Evolutionary conservation across 768 basidiomycete genomes (phyloP), one percentile per base, ranked within the genome.

Genomic region (Lentinula sp.): DNA sequence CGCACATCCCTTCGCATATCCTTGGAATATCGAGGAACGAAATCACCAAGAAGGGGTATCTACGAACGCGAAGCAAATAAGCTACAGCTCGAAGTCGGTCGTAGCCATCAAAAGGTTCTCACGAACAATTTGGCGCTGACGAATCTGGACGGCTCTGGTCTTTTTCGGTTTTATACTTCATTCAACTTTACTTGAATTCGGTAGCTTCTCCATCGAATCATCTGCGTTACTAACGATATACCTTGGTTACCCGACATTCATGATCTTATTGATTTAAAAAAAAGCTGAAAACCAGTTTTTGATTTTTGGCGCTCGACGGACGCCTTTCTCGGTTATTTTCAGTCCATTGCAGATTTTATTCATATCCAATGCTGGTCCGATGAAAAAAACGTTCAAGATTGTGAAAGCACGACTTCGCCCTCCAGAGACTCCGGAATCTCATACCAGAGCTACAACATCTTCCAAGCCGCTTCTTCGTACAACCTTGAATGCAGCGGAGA

Each of bases 1-100:
- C 94, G 85, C 54, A 96, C 93, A 86, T 97, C 95, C 74, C 93
- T 83, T 70, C 93, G 81, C 91, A 94, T 94, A 67, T 63, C 69
- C 69, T 63, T 37, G 39, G 32, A 52, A 52, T 49, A 61, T 45
- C 49, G 53, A 60, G 49, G 56, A 46, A 43, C 32, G 9, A 55
- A 48, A 56, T 46, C 12, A 50, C 33, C 20, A 52, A 53, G 54
- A 32, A 46, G 23, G 48, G 45, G 53, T 57, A 33, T 59, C 45
- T 18, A 52, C 15, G 7, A 43, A 39, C 51, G 52, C 58, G 58
- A 53, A 45, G 35, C 32, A 43, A 52, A 45, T 61, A 45, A 53
- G 18, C 46, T 18, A 48, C 18, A 48, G 46, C 46, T 48, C 46
- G 46, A 48, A 23, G 46, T 48, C 20, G n/a, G 46, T 48, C 12